Evolutionary conservation across 2,329 filamentous ascomycete species (phyloP).

Genomic region (Cytospora schulzeri): DNA sequence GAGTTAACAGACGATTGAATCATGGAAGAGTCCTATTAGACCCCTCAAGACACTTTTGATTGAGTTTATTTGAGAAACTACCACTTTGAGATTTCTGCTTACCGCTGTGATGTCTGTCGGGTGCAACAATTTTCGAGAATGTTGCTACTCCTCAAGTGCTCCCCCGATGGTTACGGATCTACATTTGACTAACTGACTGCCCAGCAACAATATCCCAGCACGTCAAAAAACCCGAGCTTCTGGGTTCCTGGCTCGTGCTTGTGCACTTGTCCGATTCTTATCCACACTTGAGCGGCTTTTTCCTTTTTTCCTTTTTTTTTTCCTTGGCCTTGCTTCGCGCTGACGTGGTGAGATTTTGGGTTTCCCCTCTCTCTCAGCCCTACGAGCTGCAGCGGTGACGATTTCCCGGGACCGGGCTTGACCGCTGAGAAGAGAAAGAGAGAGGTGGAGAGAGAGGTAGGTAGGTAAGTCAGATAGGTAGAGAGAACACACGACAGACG

Average conservation of each 20-base stretch:
- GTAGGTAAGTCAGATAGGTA: too few relatives aligned
- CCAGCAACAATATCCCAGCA: not conserved
- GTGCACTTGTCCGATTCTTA: not conserved
- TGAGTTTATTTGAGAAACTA: too few relatives aligned
- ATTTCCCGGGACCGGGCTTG: not conserved
- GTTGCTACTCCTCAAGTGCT: too few relatives aligned
- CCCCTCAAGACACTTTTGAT: not conserved
- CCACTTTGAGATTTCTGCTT: too few relatives aligned
- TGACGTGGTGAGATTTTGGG: slow-evolving; percentile 14
- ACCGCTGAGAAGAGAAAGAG: not conserved
- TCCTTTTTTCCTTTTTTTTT: too few relatives aligned
- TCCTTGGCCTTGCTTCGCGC: too few relatives aligned
- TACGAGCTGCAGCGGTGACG: slow-evolving; percentile 1
- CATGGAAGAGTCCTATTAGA: not conserved
- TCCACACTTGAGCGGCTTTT: not conserved
- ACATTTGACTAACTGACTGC: too few relatives aligned
- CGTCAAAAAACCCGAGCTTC: not conserved
- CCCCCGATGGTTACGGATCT: too few relatives aligned
- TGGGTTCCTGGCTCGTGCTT: not conserved
- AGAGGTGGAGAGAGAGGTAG: not conserved
- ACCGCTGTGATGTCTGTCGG: too few relatives aligned
- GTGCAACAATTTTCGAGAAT: too few relatives aligned
- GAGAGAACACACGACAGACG: not conserved
- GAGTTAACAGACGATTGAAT: not conserved
- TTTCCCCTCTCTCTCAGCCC: slow-evolving; percentile 10